These are phyloP conservation scores for Leccinellum rugosiceps DNA, from an alignment of 768 basidiomycete genomes.

Conservation along the genomic window DNA sequence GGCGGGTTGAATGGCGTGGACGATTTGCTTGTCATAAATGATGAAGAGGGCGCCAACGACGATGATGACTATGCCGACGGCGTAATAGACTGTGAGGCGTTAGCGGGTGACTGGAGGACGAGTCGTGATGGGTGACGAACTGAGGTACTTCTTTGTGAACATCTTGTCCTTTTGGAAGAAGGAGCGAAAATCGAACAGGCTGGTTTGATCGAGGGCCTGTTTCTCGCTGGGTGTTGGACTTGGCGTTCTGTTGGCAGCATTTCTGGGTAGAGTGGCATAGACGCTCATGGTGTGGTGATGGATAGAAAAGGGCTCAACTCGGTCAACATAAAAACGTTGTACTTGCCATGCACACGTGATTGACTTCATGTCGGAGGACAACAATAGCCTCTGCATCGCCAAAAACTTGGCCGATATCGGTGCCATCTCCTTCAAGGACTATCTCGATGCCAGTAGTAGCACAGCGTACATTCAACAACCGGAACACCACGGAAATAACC, in stretches of 20 bases:
- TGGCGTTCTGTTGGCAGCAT: constrained; percentile 42
- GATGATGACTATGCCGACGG: constrained; percentile 44
- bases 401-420: constrained; percentile 28
- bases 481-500: constrained; percentile 4
- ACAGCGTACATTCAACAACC: neutral
- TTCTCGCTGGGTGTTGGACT: constrained; percentile 65
- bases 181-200: constrained; percentile 45
- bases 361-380: too few relatives aligned
- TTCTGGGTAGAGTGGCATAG: neutral
- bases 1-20: constrained; percentile 43
- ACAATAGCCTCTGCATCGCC: constrained; percentile 14
- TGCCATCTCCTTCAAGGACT: constrained; percentile 27
- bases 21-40: constrained; percentile 62
- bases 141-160: constrained; percentile 53
- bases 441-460: constrained; percentile 8
- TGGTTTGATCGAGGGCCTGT: constrained; percentile 38
- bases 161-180: constrained; percentile 48
- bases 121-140: constrained; percentile 34
- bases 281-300: neutral
- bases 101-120: neutral
- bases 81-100: constrained; percentile 42
- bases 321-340: too few relatives aligned
- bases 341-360: neutral
- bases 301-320: neutral
- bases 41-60: constrained; percentile 51